phyloP scores from a whole-genome alignment of 2,329 filamentous ascomycete species.

The Talaromyces sp. region DNA sequence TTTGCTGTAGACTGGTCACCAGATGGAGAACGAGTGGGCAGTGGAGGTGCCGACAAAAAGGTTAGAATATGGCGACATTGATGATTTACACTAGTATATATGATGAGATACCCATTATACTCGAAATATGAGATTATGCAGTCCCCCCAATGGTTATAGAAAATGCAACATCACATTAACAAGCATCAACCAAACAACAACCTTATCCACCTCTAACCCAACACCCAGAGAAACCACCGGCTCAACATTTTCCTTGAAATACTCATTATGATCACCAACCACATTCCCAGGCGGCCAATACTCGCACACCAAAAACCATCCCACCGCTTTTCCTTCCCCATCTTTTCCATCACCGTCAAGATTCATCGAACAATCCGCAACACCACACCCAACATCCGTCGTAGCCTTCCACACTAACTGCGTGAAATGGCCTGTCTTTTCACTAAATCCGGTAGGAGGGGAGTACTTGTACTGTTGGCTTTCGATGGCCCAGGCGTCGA shows the following conservation, averaged over 20 bases:
- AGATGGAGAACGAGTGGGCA: slow-evolving; percentile 82
- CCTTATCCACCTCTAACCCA: not conserved
- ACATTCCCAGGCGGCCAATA: slow-evolving; percentile 68
- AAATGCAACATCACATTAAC: not conserved
- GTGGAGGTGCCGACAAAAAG: slow-evolving; percentile 86
- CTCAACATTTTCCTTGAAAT: slow-evolving; percentile 33
- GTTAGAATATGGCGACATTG: slow-evolving; percentile 64
- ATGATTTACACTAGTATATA: slow-evolving; percentile 3
- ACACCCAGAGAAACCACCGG: slow-evolving; percentile 3
- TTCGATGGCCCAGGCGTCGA: slow-evolving; percentile 67
- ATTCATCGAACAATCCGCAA: slow-evolving; percentile 26
- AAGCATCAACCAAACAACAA: slow-evolving; percentile 1
- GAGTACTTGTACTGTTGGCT: slow-evolving; percentile 57
- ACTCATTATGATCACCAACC: slow-evolving; percentile 28
- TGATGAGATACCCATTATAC: slow-evolving; percentile 12
- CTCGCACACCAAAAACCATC: slow-evolving; percentile 68
- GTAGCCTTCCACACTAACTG: slow-evolving; percentile 70
- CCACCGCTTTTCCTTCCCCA: slow-evolving; percentile 33
- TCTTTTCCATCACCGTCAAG: slow-evolving; percentile 20
- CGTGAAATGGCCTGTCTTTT: slow-evolving; percentile 69
- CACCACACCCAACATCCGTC: slow-evolving; percentile 60
- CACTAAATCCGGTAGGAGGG: slow-evolving; percentile 52
- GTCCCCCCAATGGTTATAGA: not conserved
- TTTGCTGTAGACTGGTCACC: slow-evolving; percentile 94
- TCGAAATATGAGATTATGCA: not conserved